Percentiles rank a stretch among this genome's conserved stretches.
Evolutionary conservation across 2,329 filamentous ascomycete genomes (phyloP).

Genomic region (Ophiostoma montium): DNA sequence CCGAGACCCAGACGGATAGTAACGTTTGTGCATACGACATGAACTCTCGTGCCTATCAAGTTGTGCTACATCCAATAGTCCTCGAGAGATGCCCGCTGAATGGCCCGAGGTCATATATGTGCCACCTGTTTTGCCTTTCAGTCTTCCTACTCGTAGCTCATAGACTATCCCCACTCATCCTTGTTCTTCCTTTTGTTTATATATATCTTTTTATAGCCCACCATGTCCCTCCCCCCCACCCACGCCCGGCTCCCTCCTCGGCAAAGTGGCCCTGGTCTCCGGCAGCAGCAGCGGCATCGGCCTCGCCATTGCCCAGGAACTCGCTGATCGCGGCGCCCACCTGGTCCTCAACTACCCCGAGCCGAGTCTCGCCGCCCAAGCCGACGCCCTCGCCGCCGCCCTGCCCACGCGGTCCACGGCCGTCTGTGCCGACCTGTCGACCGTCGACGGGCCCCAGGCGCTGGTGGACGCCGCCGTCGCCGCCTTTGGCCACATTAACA

Average conservation of each 20-base stretch:
- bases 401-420: slow-evolving; percentile 21
- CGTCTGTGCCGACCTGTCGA: slow-evolving; percentile 29
- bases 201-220: neutral
- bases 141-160: too few species aligned
- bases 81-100: too few species aligned
- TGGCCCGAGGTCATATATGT: too few species aligned
- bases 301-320: slow-evolving; percentile 27
- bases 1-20: neutral
- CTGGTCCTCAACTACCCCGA: slow-evolving; percentile 36
- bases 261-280: slow-evolving; percentile 38
- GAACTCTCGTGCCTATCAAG: too few species aligned
- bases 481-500: slow-evolving; percentile 6
- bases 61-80: too few species aligned
- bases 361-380: slow-evolving; percentile 16
- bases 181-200: too few species aligned
- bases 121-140: too few species aligned
- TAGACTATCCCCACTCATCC: neutral
- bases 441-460: slow-evolving; percentile 20
- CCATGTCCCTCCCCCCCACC: neutral
- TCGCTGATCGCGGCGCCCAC: slow-evolving; percentile 30
- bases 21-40: too few species aligned
- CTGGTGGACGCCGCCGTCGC: slow-evolving; percentile 23
- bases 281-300: slow-evolving; percentile 31
- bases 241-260: slow-evolving; percentile 9
- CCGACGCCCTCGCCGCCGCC: slow-evolving; percentile 17